phyloP scores from a whole-genome alignment of 768 basidiomycete species.

The Coprinopsis strossmayeri region DNA sequence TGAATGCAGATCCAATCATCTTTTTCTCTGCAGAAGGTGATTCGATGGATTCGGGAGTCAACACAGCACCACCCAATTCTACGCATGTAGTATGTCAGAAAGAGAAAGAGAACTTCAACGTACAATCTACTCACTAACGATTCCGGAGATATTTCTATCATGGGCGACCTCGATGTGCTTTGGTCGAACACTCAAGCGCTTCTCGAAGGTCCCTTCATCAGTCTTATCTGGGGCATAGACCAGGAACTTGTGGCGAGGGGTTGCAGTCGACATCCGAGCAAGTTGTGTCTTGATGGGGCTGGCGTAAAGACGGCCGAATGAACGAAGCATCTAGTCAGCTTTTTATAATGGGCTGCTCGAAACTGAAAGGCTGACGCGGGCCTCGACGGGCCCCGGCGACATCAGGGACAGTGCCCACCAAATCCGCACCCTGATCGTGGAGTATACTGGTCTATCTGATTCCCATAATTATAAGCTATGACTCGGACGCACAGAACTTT shows the following conservation, averaged over 20 bases:
- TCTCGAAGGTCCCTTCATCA: conserved; percentile 48
- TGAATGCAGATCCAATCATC: conserved; percentile 53
- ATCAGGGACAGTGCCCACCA: too few species aligned
- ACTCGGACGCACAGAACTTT: too few species aligned
- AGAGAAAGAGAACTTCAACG: neutral
- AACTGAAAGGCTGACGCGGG: conserved; percentile 2
- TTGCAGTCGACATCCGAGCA: conserved; percentile 10
- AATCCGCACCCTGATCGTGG: too few species aligned
- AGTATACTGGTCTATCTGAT: too few species aligned
- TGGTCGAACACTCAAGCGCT: conserved; percentile 50
- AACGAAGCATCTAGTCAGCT: conserved; percentile 4
- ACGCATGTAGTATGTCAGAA: conserved; percentile 3
- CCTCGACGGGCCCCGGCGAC: too few species aligned
- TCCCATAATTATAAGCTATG: too few species aligned
- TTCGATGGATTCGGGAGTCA: conserved; percentile 52
- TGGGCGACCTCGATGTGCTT: conserved; percentile 45
- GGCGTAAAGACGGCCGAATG: neutral
- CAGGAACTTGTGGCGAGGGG: conserved; percentile 25
- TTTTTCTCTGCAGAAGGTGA: conserved; percentile 41
- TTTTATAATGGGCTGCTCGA: too few species aligned
- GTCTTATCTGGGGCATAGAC: conserved; percentile 66
- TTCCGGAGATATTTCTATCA: conserved; percentile 31
- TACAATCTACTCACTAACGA: conserved; percentile 39
- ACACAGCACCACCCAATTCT: conserved; percentile 55
- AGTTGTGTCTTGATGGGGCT: neutral